Conservation (phyloP, 2,329 filamentous ascomycete genomes). For the Sporothrix inflata region DNA sequence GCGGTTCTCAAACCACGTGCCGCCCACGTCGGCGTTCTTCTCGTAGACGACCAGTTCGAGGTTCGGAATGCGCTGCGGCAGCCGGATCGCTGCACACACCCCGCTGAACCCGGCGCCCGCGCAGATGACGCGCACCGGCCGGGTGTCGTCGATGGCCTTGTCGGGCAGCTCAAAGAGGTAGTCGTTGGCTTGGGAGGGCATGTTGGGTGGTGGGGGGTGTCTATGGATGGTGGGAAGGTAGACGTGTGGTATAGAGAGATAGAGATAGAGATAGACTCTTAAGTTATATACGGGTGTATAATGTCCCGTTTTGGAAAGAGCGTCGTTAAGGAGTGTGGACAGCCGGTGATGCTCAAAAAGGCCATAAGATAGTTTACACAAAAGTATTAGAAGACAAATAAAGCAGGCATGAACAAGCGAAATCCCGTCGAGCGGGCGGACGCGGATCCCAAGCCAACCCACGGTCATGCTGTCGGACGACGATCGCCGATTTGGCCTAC, state of each 20-base stretch:
- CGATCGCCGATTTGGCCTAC: neutral
- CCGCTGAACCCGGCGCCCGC: constrained; percentile 34
- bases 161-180: constrained; percentile 14
- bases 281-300: neutral
- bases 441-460: neutral
- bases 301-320: neutral
- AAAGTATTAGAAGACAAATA: no score
- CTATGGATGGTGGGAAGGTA: neutral
- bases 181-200: constrained; percentile 4
- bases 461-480: neutral
- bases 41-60: constrained; percentile 62
- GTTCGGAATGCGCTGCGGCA: constrained; percentile 23
- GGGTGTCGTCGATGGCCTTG: constrained; percentile 23
- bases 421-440: no score
- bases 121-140: constrained; percentile 38
- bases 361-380: neutral
- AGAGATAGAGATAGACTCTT: neutral
- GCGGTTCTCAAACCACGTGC: constrained; percentile 62
- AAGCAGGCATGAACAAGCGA: no score
- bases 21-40: constrained; percentile 58
- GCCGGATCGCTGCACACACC: constrained; percentile 26
- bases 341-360: neutral
- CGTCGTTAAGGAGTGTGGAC: neutral
- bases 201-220: neutral
- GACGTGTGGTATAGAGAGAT: neutral